phyloP scores from a whole-genome alignment of 371 early-diverging fungal species.

The Mortierella sp. region DNA sequence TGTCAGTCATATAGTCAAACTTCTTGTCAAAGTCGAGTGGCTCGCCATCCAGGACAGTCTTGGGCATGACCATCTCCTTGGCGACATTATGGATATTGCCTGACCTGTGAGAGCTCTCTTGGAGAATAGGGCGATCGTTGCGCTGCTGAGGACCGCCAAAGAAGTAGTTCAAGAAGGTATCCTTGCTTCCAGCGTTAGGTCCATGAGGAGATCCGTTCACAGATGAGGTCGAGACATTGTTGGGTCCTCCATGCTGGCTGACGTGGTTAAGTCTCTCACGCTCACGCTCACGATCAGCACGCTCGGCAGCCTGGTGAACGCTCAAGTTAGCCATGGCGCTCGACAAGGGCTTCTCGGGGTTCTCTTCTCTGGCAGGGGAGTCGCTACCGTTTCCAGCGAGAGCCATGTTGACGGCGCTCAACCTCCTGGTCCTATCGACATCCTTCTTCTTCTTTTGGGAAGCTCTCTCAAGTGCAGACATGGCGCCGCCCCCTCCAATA shows the following conservation, averaged over 20 bases:
- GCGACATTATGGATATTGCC: conserved; percentile 36
- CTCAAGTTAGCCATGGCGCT: conserved; percentile 45
- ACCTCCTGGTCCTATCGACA: conserved; percentile 40
- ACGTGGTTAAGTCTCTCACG: conserved; percentile 39
- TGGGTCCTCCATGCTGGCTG: conserved; percentile 35
- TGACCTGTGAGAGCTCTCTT: conserved; percentile 24
- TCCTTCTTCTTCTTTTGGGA: conserved; percentile 68
- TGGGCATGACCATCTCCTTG: conserved; percentile 63
- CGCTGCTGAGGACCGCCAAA: conserved; percentile 74
- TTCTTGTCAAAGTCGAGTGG: conserved; percentile 56
- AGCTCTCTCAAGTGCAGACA: conserved; percentile 70
- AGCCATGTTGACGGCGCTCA: conserved; percentile 40
- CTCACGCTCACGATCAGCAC: conserved; percentile 43
- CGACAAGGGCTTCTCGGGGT: conserved; percentile 35
- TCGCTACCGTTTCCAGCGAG: conserved; percentile 36
- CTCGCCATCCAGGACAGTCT: conserved; percentile 61
- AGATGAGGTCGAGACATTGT: conserved; percentile 32
- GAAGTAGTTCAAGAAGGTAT: conserved; percentile 83
- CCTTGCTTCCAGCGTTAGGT: conserved; percentile 59
- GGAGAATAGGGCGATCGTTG: conserved; percentile 29
- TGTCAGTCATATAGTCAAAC: conserved; percentile 58
- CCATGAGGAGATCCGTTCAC: conserved; percentile 44
- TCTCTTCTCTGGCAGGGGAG: conserved; percentile 41
- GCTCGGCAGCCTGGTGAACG: conserved; percentile 47
- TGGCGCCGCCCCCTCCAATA: conserved; percentile 83